Evolutionary conservation across 1,284 basidiomycete species (phyloP).

Genomic region (Entoloma clypeatum): DNA sequence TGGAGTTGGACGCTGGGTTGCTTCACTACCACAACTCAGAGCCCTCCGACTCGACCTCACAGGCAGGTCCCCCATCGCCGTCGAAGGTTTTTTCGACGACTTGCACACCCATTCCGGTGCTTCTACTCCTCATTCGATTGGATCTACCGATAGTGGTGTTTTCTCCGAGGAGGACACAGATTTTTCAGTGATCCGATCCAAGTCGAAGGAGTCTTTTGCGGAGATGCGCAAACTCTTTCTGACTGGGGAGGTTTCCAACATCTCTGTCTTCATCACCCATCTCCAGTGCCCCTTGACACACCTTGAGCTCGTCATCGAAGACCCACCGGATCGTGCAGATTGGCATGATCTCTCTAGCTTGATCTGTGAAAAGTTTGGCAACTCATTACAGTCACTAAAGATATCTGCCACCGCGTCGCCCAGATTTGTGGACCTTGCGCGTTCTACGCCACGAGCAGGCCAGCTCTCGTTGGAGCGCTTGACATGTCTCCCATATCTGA

Average conservation of each 20-base stretch:
- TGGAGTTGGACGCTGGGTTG: conserved; percentile 65
- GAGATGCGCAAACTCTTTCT: conserved; percentile 58
- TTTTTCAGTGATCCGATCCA: conserved; percentile 59
- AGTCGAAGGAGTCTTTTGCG: conserved; percentile 51
- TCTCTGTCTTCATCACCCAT: conserved; percentile 66
- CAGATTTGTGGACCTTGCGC: conserved; percentile 61
- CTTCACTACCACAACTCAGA: conserved; percentile 54
- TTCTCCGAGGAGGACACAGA: conserved; percentile 72
- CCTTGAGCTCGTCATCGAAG: conserved; percentile 71
- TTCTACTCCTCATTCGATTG: conserved; percentile 61
- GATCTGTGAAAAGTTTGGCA: conserved; percentile 57
- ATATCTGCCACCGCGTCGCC: conserved; percentile 60
- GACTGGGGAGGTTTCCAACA: conserved; percentile 63
- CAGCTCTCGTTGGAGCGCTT: conserved; percentile 60
- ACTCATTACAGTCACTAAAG: conserved; percentile 54
- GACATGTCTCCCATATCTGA: conserved; percentile 47
- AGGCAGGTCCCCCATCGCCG: conserved; percentile 57
- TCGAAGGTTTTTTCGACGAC: conserved; percentile 75
- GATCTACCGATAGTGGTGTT: conserved; percentile 67
- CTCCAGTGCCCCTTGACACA: conserved; percentile 55
- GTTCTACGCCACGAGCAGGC: conserved; percentile 57
- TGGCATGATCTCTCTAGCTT: conserved; percentile 66
- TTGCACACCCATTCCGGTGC: conserved; percentile 57
- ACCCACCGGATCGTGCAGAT: conserved; percentile 65
- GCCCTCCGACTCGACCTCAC: conserved; percentile 67